These are phyloP conservation scores for Torrubiellomyces zombiae DNA, from an alignment of 2,329 filamentous ascomycete genomes.

Conservation along the genomic window DNA sequence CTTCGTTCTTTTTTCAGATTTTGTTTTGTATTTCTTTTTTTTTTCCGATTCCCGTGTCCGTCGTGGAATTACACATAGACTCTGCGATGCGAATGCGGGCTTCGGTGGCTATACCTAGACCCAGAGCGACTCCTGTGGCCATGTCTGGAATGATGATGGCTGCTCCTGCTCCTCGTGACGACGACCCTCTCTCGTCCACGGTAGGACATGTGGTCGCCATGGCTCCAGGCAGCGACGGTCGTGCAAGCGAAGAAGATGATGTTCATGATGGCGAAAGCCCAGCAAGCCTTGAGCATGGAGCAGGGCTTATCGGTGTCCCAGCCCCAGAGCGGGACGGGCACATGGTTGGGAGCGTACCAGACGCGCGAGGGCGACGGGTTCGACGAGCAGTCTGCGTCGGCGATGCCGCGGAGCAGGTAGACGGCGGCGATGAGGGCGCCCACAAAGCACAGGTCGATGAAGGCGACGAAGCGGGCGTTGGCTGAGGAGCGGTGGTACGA, in stretches of 20 bases:
- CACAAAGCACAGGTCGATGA: constrained; percentile 44
- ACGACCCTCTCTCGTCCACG: constrained; percentile 10
- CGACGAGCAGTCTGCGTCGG: constrained; percentile 48
- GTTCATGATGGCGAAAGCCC: constrained; percentile 84
- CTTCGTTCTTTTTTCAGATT: neutral
- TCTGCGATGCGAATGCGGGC: constrained; percentile 32
- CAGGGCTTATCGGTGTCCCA: constrained; percentile 58
- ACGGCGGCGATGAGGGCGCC: constrained; percentile 48
- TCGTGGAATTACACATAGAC: constrained; percentile 27
- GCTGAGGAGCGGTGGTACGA: constrained; percentile 44
- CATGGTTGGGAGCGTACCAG: constrained; percentile 31
- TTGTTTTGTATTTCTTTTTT: neutral
- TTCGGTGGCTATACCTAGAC: constrained; percentile 22
- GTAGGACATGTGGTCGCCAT: constrained; percentile 34
- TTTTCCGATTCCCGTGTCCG: neutral
- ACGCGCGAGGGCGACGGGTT: constrained; percentile 30
- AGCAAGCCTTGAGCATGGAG: constrained; percentile 80
- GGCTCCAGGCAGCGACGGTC: constrained; percentile 48
- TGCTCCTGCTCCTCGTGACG: constrained; percentile 13
- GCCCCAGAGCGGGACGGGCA: constrained; percentile 38
- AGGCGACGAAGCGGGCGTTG: constrained; percentile 43
- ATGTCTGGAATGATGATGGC: constrained; percentile 20
- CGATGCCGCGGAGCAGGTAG: constrained; percentile 41
- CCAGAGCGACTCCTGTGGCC: constrained; percentile 21
- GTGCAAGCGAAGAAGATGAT: constrained; percentile 66